Evolutionary conservation across 2,329 filamentous ascomycete species (phyloP), one percentile per base, ranked within the genome.

Genomic region (Rhynchosporium agropyri): DNA sequence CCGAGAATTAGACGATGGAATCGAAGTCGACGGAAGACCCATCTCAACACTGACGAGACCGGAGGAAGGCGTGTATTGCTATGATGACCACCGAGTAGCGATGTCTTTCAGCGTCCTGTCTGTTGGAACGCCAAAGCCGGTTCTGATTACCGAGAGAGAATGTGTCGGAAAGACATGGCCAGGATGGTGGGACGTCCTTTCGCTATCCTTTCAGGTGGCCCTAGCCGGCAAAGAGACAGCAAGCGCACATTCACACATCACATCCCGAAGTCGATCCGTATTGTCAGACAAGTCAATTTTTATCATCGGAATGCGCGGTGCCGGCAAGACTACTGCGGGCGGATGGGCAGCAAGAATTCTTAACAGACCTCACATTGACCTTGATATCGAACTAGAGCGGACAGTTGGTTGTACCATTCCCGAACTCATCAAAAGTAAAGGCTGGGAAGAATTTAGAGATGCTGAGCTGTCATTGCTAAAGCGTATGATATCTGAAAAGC

Each of bases 161-260:
- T 99, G 95, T 74, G 91, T 92, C 2, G 93, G 90, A 46, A 99
- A 99, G 81, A 99, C 95, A 2, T 99, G 95, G 95, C 95, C 95
- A 0, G 95, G 94, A 9, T 99, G 95, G 92, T 99, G 95, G 95
- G 95, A 99, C 76, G 86, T 88, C 20, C 78, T 98, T 61, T 88
- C 88, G 28, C 86, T 90, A 69, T 84, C 86, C 13, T 99, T 97
- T 79, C 82, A 87, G 40, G 90, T 90, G 33, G 78, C 83, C 33
- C 79, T 98, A n/a, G 84, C 88, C 64, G 95, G 95, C 12, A 84
- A 88, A 42, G 92, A 74, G 48, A 63, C 71, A 36, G 74, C 74
- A 45, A 72, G 70, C 60, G 68, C 78, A 51, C 75, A 77, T 29
- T 72, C 76, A 10, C 77, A 76, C 36, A 69, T 73, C 12, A 68